These are phyloP conservation scores for Hysterium pulicare DNA, from an alignment of 2,329 filamentous ascomycete genomes.

Conservation along the genomic window DNA sequence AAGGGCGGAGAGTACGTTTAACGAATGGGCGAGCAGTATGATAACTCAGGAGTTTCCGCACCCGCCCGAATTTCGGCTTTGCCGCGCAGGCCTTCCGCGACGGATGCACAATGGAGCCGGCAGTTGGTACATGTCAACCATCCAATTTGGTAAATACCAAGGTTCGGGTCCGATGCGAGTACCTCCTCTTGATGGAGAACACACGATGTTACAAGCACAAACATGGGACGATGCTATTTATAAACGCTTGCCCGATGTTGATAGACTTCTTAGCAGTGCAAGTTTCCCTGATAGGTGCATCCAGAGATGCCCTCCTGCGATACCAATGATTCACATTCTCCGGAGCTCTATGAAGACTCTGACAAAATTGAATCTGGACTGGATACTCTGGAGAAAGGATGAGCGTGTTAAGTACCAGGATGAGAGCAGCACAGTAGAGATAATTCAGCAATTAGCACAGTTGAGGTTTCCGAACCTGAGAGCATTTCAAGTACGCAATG, in stretches of 20 bases:
- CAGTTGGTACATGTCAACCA: conserved; percentile 26
- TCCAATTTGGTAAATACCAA: conserved; percentile 16
- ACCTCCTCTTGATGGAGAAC: conserved; percentile 6
- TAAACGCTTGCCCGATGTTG: conserved; percentile 21
- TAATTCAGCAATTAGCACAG: conserved; percentile 26
- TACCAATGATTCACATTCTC: conserved; percentile 16
- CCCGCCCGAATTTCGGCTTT: conserved; percentile 22
- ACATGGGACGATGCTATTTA: conserved; percentile 26
- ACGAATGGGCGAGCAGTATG: background rate
- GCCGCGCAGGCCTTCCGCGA: conserved; percentile 25
- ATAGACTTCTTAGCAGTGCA: conserved; percentile 15
- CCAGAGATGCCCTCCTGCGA: conserved; percentile 1
- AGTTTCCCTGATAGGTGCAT: conserved; percentile 4
- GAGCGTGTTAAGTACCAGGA: conserved; percentile 7
- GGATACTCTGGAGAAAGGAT: conserved; percentile 30
- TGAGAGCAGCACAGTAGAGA: conserved; percentile 10
- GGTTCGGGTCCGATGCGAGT: conserved; percentile 5
- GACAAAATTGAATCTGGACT: conserved; percentile 34
- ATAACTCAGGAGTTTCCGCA: background rate
- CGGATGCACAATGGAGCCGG: conserved; percentile 31
- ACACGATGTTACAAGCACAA: conserved; percentile 17
- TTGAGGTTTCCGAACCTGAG: conserved; percentile 43
- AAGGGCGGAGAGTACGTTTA: conserved; percentile 21
- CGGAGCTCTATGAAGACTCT: conserved; percentile 21
- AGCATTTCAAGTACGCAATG: conserved; percentile 47